Evolutionary conservation across 2,329 filamentous ascomycete genomes (phyloP).

Genomic region (Sarocladium brachiariae): DNA sequence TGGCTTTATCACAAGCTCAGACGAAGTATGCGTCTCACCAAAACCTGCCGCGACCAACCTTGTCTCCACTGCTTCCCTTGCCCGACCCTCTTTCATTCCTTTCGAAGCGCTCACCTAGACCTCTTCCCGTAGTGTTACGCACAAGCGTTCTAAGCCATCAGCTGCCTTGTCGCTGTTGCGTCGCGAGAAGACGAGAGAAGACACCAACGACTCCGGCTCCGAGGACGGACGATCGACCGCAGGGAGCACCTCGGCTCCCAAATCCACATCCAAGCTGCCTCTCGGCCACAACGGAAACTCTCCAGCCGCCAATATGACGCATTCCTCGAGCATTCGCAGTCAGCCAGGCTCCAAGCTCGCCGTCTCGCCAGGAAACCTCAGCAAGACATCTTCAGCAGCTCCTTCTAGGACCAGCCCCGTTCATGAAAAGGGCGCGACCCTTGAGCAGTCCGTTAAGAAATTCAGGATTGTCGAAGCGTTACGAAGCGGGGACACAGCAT

Average conservation of each 20-base stretch:
- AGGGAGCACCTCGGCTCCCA: slow-evolving; percentile 24
- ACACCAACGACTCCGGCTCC: slow-evolving; percentile 48
- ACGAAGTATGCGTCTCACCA: slow-evolving; percentile 3
- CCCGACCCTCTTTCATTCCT: neutral
- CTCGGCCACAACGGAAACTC: neutral
- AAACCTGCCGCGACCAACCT: slow-evolving; percentile 10
- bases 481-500: slow-evolving; percentile 81
- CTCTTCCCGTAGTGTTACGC: slow-evolving; percentile 23
- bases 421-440: slow-evolving; percentile 43
- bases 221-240: slow-evolving; percentile 38
- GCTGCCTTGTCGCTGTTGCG: slow-evolving; percentile 47
- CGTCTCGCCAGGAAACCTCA: slow-evolving; percentile 29
- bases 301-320: slow-evolving; percentile 26
- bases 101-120: slow-evolving; percentile 2
- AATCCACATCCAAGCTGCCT: slow-evolving; percentile 17
- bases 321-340: slow-evolving; percentile 29
- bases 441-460: slow-evolving; percentile 90
- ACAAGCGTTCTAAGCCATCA: slow-evolving; percentile 49
- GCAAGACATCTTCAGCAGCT: slow-evolving; percentile 31
- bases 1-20: slow-evolving; percentile 1
- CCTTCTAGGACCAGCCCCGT: slow-evolving; percentile 22
- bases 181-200: slow-evolving; percentile 41
- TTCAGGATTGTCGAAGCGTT: slow-evolving; percentile 93
- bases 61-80: slow-evolving; percentile 1
- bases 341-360: slow-evolving; percentile 41